These are phyloP conservation scores for Candida chauliodis DNA, from an alignment of 805 yeast genomes.

Conservation along the genomic window DNA sequence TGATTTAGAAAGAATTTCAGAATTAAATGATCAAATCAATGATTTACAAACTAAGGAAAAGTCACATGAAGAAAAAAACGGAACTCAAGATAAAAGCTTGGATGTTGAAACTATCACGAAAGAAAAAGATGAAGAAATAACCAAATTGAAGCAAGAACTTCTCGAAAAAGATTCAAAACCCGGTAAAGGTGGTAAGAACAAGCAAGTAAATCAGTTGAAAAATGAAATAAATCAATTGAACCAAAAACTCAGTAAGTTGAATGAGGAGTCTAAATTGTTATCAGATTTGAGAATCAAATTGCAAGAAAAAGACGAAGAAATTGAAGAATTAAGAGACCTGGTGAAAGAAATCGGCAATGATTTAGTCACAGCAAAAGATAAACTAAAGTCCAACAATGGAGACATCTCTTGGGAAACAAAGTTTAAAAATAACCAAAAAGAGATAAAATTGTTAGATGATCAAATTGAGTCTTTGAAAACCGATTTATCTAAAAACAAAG, in stretches of 20 bases:
- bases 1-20: constrained; percentile 1
- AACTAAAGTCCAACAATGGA: constrained; percentile 36
- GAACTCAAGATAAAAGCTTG: constrained; percentile 8
- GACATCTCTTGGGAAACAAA: not conserved
- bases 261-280: constrained; percentile 5
- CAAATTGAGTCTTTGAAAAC: not conserved
- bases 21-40: not conserved
- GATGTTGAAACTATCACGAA: constrained; percentile 10
- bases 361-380: constrained; percentile 65
- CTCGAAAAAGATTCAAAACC: constrained; percentile 1
- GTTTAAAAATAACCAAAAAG: not conserved
- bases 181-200: constrained; percentile 1
- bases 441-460: not conserved
- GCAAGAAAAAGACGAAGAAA: constrained; percentile 52
- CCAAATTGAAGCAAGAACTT: not conserved
- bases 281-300: constrained; percentile 24
- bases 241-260: not conserved
- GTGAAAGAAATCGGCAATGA: constrained; percentile 74
- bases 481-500: constrained; percentile 2
- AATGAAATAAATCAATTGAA: constrained; percentile 5
- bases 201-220: constrained; percentile 2
- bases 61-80: constrained; percentile 19
- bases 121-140: constrained; percentile 13
- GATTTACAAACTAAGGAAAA: constrained; percentile 3
- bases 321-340: constrained; percentile 73